Evolutionary conservation across 495 filamentous ascomycete species (phyloP).

Genomic region (Penicillium cataractarum): DNA sequence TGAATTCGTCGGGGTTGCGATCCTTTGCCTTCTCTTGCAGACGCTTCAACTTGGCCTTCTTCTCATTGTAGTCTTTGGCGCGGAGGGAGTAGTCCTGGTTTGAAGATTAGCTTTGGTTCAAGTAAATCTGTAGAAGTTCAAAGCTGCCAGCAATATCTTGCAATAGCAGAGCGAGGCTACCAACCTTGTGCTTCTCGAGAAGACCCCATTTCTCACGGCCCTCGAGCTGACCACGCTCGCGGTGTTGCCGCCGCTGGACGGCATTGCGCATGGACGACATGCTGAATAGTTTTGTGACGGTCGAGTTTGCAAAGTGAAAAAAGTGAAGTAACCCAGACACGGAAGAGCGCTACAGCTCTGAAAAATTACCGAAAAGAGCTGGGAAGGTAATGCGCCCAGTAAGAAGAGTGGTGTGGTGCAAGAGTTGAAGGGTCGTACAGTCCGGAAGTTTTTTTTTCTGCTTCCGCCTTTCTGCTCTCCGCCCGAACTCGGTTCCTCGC

Average conservation of each 20-base stretch:
- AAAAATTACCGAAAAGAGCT: conserved; percentile 2
- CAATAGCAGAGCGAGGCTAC: conserved; percentile 6
- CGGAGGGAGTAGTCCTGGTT: conserved; percentile 87
- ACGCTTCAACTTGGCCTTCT: conserved; percentile 76
- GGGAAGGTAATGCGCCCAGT: not conserved
- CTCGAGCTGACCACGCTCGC: conserved; percentile 83
- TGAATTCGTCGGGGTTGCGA: conserved; percentile 95
- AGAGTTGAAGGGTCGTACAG: conserved; percentile 15
- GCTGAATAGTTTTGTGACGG: conserved; percentile 20
- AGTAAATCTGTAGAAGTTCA: not conserved
- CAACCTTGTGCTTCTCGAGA: conserved; percentile 85
- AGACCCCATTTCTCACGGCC: conserved; percentile 83
- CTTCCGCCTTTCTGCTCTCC: conserved; percentile 29
- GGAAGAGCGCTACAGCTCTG: not conserved
- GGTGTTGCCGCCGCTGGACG: conserved; percentile 75
- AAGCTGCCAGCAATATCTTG: not conserved
- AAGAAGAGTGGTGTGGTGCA: conserved; percentile 10
- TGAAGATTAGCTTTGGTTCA: conserved; percentile 21
- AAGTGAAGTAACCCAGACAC: not conserved
- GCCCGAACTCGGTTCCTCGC: conserved; percentile 35
- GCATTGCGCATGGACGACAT: conserved; percentile 88
- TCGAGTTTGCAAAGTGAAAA: not conserved
- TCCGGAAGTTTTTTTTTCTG: conserved; percentile 34
- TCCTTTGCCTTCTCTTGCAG: conserved; percentile 81
- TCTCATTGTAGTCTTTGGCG: conserved; percentile 83